Evolutionary conservation across 495 filamentous ascomycete genomes (phyloP).

Genomic region (Tuber magnatum): DNA sequence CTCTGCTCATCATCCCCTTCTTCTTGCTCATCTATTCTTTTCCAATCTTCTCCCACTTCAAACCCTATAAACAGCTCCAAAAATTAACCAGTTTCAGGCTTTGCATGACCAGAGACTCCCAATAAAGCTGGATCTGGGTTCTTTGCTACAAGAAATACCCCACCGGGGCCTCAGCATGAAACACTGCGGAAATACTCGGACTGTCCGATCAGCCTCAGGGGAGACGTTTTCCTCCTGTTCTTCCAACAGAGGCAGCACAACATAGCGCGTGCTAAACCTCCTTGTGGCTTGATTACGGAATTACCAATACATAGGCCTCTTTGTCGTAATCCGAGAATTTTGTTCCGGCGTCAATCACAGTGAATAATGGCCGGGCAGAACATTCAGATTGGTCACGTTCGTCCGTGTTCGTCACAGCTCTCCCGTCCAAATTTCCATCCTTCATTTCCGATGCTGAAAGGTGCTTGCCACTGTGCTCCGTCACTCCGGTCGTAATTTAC

Average conservation of each 20-base stretch:
- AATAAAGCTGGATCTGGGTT: not conserved
- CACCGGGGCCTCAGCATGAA: slow-evolving; percentile 1
- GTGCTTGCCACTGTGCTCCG: not conserved
- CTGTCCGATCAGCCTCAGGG: not conserved
- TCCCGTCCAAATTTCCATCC: slow-evolving; percentile 4
- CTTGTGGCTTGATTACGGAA: not conserved
- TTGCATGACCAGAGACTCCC: not conserved
- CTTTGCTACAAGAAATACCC: not conserved
- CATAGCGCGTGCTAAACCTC: not conserved
- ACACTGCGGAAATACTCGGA: not conserved
- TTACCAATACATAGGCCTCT: not conserved
- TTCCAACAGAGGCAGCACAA: not conserved
- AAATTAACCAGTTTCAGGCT: not conserved
- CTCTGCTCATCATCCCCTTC: not conserved
- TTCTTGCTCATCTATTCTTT: not conserved
- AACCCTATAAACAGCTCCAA: not conserved
- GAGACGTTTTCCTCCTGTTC: not conserved
- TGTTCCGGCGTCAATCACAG: not conserved
- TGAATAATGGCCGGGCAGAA: not conserved
- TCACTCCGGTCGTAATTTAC: not conserved
- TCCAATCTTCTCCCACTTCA: not conserved
- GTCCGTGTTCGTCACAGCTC: not conserved
- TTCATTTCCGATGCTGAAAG: not conserved
- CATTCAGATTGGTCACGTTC: not conserved
- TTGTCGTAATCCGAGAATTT: not conserved